Evolutionary conservation across 257 asterid species (phyloP), one percentile per base, ranked within the genome.

Genomic region (Nicotiana attenuata): DNA sequence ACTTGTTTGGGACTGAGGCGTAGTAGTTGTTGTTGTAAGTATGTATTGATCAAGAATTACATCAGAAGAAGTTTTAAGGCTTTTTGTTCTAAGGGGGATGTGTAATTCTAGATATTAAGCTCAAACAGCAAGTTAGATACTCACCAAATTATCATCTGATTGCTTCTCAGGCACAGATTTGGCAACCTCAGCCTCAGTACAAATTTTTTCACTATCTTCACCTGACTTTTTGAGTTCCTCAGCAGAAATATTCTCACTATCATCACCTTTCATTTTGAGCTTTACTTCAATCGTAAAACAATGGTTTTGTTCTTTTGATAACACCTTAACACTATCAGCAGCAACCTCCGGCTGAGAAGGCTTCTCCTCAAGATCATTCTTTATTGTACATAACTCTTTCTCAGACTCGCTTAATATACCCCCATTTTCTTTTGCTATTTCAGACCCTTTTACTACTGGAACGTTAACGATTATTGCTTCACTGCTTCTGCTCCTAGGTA

Each of bases 401-500:
- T 77, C 76, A 55, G 80, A 7, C 65, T 56, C 88, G 22, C 61
- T 76, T 38, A 83, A 69, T 17, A 60, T 28, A 64, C 31, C 77
- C 82, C 63, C 84, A 11, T 82, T 84, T 78, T 82, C 90, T 75
- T 87, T 71, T 53, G 9, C 60, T 59, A 35, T 63, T 82, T 89
- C 86, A 20, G 66, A 29, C 60, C 76, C 64, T 3, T 89, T 80
- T 57, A 88, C 81, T 15, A 77, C 66, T 56, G 83, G 80, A 59
- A 80, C 17, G 26, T 88, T 83, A 29, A 86, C 80, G 19, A 85
- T 81, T 31, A 88, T 83, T 4, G 87, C 90, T 55, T 33, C 85
- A 85, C 92, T 89, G 77, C 88, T 92, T 65, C n/a, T 85, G 88
- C 92, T 88, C 63, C 93, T 87, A 19, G 82, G 53, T n/a, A 84